These are phyloP conservation scores for Talaromyces funiculosus DNA, from an alignment of 2,329 filamentous ascomycete genomes.

Conservation along the genomic window DNA sequence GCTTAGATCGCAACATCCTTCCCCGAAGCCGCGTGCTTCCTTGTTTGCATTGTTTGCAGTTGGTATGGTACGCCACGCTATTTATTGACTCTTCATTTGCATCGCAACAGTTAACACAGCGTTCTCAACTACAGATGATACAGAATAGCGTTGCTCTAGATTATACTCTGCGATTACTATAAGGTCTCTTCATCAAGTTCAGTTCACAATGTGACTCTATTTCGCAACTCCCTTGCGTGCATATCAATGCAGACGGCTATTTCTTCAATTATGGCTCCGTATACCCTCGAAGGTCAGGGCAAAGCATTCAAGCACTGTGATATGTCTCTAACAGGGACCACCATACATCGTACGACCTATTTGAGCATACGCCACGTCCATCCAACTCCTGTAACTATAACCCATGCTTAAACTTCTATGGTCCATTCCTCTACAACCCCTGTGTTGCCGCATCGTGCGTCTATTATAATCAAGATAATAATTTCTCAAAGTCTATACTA, in stretches of 20 bases:
- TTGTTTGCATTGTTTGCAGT: constrained; percentile 15
- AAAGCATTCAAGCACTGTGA: not conserved
- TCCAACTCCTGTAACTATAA: not conserved
- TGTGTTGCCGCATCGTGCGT: not conserved
- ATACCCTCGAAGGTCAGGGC: not conserved
- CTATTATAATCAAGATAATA: not conserved
- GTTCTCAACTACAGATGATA: too few relatives aligned
- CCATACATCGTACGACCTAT: not conserved
- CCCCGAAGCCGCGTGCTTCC: not conserved
- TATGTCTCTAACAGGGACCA: not conserved
- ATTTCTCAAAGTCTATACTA: too few relatives aligned
- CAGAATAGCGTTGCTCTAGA: too few relatives aligned
- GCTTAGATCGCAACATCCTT: not conserved
- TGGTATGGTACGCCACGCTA: not conserved
- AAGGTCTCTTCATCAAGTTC: too few relatives aligned
- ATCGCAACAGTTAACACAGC: too few relatives aligned
- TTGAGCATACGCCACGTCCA: not conserved
- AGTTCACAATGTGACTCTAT: too few relatives aligned
- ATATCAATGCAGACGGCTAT: too few relatives aligned
- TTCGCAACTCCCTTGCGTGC: too few relatives aligned
- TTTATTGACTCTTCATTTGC: too few relatives aligned
- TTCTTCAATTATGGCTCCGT: not conserved
- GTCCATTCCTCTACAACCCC: not conserved
- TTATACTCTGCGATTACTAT: too few relatives aligned
- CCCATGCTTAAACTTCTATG: not conserved